Conservation (phyloP, 352 stramenopile species). For the Phytophthora pistaciae region DNA sequence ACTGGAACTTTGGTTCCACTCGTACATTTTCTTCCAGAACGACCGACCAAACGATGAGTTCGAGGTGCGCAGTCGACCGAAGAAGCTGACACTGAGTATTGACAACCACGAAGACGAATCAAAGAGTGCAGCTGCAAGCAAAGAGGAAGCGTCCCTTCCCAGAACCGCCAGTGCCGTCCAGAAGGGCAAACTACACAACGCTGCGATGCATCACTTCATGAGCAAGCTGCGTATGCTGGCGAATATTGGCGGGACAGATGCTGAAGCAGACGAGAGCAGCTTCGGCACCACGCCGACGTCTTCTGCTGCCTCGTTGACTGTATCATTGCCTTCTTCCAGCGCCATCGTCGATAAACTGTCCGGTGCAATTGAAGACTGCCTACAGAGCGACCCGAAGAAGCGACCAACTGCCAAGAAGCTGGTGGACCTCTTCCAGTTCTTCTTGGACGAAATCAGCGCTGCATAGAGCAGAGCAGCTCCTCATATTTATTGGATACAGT, state of each 20-base stretch:
- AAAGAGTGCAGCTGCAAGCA: slow-evolving; percentile 9
- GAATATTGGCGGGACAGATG: slow-evolving; percentile 36
- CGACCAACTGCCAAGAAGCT: slow-evolving; percentile 64
- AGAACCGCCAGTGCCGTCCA: slow-evolving; percentile 34
- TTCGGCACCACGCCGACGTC: slow-evolving; percentile 56
- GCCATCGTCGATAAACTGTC: slow-evolving; percentile 58
- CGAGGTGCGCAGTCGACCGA: slow-evolving; percentile 18
- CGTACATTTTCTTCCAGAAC: slow-evolving; percentile 51
- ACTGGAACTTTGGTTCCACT: slow-evolving; percentile 66
- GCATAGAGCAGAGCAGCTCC: slow-evolving; percentile 17
- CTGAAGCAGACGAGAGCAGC: slow-evolving; percentile 47
- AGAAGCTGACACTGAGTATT: slow-evolving; percentile 25
- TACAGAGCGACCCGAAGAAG: slow-evolving; percentile 66
- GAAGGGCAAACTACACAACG: slow-evolving; percentile 45
- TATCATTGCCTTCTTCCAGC: slow-evolving; percentile 41
- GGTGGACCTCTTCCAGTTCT: slow-evolving; percentile 55
- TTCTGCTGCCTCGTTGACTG: slow-evolving; percentile 37
- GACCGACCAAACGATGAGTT: slow-evolving; percentile 22
- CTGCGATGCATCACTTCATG: slow-evolving; percentile 59
- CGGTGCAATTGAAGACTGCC: slow-evolving; percentile 58
- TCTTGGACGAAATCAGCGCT: slow-evolving; percentile 45
- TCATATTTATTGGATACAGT: slow-evolving; percentile 26
- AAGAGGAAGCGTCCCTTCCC: slow-evolving; percentile 20
- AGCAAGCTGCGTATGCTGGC: slow-evolving; percentile 51
- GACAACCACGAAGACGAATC: slow-evolving; percentile 23